Base-by-base conservation (phyloP, 768 basidiomycete species). In the Leccinum rimulosum region DNA sequence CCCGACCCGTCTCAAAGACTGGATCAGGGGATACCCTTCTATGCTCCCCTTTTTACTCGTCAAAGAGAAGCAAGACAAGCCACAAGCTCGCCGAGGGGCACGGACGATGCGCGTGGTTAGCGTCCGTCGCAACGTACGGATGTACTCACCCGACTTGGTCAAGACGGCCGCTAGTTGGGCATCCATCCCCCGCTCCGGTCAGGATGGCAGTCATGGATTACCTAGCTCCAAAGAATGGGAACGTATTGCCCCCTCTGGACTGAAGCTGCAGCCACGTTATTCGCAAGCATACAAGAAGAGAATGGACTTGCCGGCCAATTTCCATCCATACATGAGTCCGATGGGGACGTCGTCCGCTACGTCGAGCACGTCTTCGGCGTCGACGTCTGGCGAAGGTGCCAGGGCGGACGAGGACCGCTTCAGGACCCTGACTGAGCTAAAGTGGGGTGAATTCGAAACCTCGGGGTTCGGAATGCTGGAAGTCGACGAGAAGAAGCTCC, bases 371-470 rank as follows among this genome's bases (percentile, higher is more conserved):
- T 69, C 69, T 6, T 75, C 75, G 3, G 73, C 77, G 27, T 74
- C 75, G n/a, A 66, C 68, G 1, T 62, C 75, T 6, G 66, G 68
- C 36, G 73, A 74, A 55, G 77, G 75, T 8, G 68, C 58, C 10
- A 76, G 79, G 45, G 75, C 79, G 43, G 80, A 80, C 12, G 88
- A 88, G 61, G 89, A 88, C 57, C 80, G 86, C 11, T 96, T 91
- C 74, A 81, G 86, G 56, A 92, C 84, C 60, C 69, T 95, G 63
- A 90, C 93, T 0, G 92, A 96, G 58, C 75, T 95, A 61, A 89
- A 87, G 67, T 97, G 95, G 95, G 93, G 93, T 7, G 87, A 91
- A 69, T 98, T 97, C 67, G 93, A 95, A 77, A 75, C 81, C 40
- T 80, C 85, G 74, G 95, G 95, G 0, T 97, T 98, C 61, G 83